Percentiles rank a stretch among this genome's conserved stretches.
These are phyloP conservation scores for Cyberlindnera mrakii DNA, from an alignment of 805 yeast genomes.

Conservation along the genomic window DNA sequence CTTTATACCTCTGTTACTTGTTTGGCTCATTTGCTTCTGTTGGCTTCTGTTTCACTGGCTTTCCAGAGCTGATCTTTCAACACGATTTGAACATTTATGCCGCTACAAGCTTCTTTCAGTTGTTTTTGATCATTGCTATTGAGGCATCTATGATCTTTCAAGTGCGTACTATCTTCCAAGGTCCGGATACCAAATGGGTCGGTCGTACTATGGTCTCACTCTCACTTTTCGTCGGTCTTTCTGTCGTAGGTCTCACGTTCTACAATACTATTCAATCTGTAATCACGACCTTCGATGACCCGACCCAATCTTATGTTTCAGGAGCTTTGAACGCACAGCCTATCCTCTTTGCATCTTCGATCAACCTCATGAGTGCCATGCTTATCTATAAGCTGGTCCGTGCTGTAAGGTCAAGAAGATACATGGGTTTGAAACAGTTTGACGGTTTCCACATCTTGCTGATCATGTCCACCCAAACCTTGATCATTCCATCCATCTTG, in stretches of 20 bases:
- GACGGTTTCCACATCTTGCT: conserved; percentile 75
- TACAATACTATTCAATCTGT: conserved; percentile 42
- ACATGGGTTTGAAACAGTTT: conserved; percentile 75
- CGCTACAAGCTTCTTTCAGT: conserved; percentile 55
- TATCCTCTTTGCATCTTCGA: conserved; percentile 63
- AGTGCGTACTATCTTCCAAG: conserved; percentile 60
- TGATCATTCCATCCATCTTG: conserved; percentile 70
- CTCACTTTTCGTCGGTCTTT: conserved; percentile 40
- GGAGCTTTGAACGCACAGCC: conserved; percentile 48
- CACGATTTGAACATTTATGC: conserved; percentile 43
- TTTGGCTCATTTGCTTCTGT: conserved; percentile 46
- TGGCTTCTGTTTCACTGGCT: conserved; percentile 41
- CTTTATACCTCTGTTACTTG: conserved; percentile 49
- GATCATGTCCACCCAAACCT: conserved; percentile 77
- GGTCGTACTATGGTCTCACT: conserved; percentile 34
- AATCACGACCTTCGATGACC: conserved; percentile 27
- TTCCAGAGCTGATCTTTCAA: conserved; percentile 31
- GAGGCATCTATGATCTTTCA: conserved; percentile 69
- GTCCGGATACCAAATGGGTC: conserved; percentile 39
- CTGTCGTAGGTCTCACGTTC: conserved; percentile 56
- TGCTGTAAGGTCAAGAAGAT: conserved; percentile 70
- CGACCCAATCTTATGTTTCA: conserved; percentile 14
- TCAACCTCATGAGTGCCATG: conserved; percentile 54
- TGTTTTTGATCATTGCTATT: conserved; percentile 52
- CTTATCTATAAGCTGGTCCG: conserved; percentile 56